Evolutionary conservation across 306 rosid genomes (phyloP), one percentile per base, ranked within the genome.

Genomic region (Chamaecrista fasciculata): DNA sequence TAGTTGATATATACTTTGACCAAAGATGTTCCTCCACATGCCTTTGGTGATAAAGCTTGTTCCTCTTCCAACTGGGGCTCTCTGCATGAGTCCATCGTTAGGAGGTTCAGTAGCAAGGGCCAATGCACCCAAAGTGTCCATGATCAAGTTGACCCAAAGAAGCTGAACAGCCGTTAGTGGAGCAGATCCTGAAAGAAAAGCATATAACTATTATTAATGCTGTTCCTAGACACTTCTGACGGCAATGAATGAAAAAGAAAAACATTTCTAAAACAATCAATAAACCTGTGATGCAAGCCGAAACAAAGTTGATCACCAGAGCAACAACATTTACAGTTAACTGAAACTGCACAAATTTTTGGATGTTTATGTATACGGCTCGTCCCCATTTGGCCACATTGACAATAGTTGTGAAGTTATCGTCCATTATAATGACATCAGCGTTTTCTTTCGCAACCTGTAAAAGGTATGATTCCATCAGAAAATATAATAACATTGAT

Each of bases 71-170:
- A 94, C 90, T 1, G 99, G 97, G 8, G 76, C 81, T 76, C 90
- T 76, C 74, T 88, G 31, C 91, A 94, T 72, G 29, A 94, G 89
- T 69, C 69, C 94, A n/a, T 88, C 88, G 11, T 82, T 79, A 26
- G 97, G 99, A 78, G 99, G 97, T 74, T 94, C 99, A 21, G 99
- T 94, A 36, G 99, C 99, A 62, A 94, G 82, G 47, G 99, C 99
- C 78, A 94, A 73, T 28, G 99, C 99, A 47, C 99, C 99, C 47
- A 94, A 89, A 46, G 99, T 91, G 87, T 94, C 99, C 99, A 94
- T 94, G 62, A 94, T 94, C 92, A 94, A 83, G 86, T 94, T 94
- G 25, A 91, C 99, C 99, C 99, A 94, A 47, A 94, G 96, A 82
- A 94, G 59, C 71, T 94, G 99, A 53, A 94, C 99, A 34, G 95